A percentile compares a stretch with the other conserved stretches of the same genome.
Evolutionary conservation across 768 basidiomycete species (phyloP).

Genomic region (Lactarius sanguifluus): DNA sequence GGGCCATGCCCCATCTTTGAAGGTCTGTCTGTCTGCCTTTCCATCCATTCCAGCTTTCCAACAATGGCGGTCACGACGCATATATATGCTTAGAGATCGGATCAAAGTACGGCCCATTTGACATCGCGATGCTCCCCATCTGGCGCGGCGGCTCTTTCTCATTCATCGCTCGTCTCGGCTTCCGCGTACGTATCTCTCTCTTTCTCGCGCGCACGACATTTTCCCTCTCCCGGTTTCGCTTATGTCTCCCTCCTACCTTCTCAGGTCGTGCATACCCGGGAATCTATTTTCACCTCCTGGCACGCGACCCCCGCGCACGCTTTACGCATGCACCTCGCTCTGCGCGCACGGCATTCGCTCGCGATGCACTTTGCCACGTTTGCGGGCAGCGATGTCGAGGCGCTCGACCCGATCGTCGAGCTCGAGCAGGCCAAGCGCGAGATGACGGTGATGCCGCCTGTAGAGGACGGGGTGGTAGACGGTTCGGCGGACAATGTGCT

Average conservation of each 20-base stretch:
- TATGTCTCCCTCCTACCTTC: constrained; percentile 18
- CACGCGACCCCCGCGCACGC: constrained; percentile 46
- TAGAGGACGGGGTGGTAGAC: background rate
- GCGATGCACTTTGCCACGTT: constrained; percentile 50
- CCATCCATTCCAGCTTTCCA: background rate
- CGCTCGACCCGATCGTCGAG: constrained; percentile 41
- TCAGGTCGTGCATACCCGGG: constrained; percentile 30
- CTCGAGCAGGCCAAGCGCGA: constrained; percentile 40
- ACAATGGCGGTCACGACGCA: background rate
- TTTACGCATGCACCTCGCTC: constrained; percentile 40
- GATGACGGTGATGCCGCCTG: constrained; percentile 16
- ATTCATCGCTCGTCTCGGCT: constrained; percentile 40
- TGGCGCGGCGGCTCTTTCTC: constrained; percentile 46
- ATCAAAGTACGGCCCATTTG: constrained; percentile 40
- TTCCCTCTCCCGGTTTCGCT: background rate
- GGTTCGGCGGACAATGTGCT: background rate
- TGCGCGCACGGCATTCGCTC: constrained; percentile 40
- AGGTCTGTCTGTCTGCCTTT: constrained; percentile 27
- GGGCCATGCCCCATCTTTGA: constrained; percentile 42
- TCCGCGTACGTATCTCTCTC: constrained; percentile 35
- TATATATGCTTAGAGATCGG: constrained; percentile 39
- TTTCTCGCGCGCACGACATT: background rate
- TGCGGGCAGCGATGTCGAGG: constrained; percentile 43
- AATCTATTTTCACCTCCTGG: constrained; percentile 35
- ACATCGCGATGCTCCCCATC: constrained; percentile 45